These are phyloP conservation scores for Platanus orientalis DNA, from an alignment of 164 flowering plant species.

Conservation along the genomic window DNA sequence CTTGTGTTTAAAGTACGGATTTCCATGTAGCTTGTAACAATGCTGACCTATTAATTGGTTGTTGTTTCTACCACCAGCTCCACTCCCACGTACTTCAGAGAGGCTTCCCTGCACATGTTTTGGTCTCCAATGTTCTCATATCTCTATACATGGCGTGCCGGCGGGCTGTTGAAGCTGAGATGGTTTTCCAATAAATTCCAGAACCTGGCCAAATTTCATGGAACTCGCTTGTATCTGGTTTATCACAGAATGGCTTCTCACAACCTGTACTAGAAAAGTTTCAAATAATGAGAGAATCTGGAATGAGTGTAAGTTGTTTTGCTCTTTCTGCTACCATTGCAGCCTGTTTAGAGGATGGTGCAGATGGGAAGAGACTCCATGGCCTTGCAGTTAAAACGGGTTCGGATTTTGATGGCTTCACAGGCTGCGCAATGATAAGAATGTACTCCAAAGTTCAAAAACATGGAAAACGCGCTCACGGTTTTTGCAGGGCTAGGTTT, in stretches of 20 bases:
- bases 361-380: slow-evolving; percentile 12
- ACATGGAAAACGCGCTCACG: slow-evolving; percentile 13
- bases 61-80: too few relatives aligned
- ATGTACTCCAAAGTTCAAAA: slow-evolving; percentile 20
- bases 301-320: slow-evolving; percentile 13
- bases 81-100: slow-evolving; percentile 18
- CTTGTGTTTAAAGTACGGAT: too few relatives aligned
- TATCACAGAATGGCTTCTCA: slow-evolving; percentile 16
- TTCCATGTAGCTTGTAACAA: too few relatives aligned
- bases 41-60: too few relatives aligned
- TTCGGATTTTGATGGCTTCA: slow-evolving; percentile 14
- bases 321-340: slow-evolving; percentile 12
- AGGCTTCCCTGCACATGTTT: slow-evolving; percentile 12
- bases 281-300: slow-evolving; percentile 15
- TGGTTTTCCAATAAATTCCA: slow-evolving; percentile 15
- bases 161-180: slow-evolving; percentile 12
- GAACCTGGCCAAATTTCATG: slow-evolving; percentile 25
- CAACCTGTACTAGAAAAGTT: slow-evolving; percentile 10
- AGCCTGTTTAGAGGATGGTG: slow-evolving; percentile 15
- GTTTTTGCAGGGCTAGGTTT: slow-evolving; percentile 10
- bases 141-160: slow-evolving; percentile 18
- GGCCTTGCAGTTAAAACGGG: slow-evolving; percentile 19
- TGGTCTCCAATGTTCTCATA: slow-evolving; percentile 21
- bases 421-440: slow-evolving; percentile 16
- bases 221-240: slow-evolving; percentile 22